Evolutionary conservation across 169 alveolate species (phyloP), one percentile per base, ranked within the genome.

Genomic region (Plasmodium coatneyi): DNA sequence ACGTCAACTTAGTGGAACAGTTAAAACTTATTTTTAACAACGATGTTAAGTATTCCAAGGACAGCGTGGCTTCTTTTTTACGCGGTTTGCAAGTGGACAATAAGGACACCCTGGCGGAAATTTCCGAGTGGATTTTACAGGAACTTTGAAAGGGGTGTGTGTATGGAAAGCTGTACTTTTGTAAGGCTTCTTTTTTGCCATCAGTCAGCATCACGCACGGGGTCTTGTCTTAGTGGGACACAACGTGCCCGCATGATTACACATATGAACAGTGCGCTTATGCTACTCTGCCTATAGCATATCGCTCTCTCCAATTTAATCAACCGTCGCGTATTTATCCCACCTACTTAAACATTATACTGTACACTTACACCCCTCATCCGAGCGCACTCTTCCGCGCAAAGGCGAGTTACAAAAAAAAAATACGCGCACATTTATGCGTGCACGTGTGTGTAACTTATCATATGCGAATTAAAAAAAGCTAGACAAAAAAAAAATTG

Each of bases 1-100:
- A 96, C 54, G 91, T 95, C n/a, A 96, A 96, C 76, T 82, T 96
- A 32, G 94, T 96, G 22, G 96, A 94, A n/a, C 92, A 92, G 52
- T 43, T 92, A 14, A 82, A 92, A 81, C 36, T 72, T 43, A 52
- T 92, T 49, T 83, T 92, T 83, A 83, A 92, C 25, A 92, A 87
- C 46, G 95, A 92, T 16, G 70, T 92, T 36, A 83, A 81, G 19
- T 83, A 92, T 82, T 41, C 92, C 3, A 82, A 83, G 74, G 95
- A 92, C 52, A 25, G 32, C 52, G 71, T 92, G 22, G 74, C 25
- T 22, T 14, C 9, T 3, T 83, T 83, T 22, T 92, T 92, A 14
- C 14, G 82, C 49, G 79, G 49, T 41, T 14, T 83, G 70, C 52
- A 92, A 10, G 95, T 92, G 2, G 94, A 89, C 70, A 89, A 89